These are phyloP conservation scores for Coniosporium tulheliwenetii DNA, from an alignment of 2,329 filamentous ascomycete species.

Conservation along the genomic window DNA sequence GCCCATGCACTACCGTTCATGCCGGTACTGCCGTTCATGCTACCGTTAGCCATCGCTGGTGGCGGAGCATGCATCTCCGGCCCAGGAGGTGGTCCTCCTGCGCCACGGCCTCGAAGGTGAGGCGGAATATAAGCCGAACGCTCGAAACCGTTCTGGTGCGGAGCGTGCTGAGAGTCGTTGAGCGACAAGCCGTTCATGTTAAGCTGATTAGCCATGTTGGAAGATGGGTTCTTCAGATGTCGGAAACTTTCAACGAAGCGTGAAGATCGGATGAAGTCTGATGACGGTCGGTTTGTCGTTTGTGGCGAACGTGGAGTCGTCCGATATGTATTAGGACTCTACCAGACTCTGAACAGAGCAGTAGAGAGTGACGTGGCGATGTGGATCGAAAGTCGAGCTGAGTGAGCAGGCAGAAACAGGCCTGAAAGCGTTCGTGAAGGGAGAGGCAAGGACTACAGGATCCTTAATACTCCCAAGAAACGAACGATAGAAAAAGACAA, in stretches of 20 bases:
- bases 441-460: constrained; percentile 16
- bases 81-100: too few species aligned
- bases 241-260: neutral
- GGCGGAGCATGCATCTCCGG: constrained; percentile 16
- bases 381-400: constrained; percentile 12
- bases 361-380: constrained; percentile 8
- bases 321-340: too few species aligned
- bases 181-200: constrained; percentile 66
- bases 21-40: constrained; percentile 39
- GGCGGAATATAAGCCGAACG: constrained; percentile 73
- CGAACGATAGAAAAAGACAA: constrained; percentile 20
- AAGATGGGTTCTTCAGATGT: constrained; percentile 6
- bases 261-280: too few species aligned
- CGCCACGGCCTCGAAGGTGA: constrained; percentile 52
- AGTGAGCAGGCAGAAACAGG: constrained; percentile 20
- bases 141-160: constrained; percentile 27
- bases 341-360: constrained; percentile 2
- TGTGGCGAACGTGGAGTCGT: too few species aligned
- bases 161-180: constrained; percentile 47
- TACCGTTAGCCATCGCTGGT: constrained; percentile 25
- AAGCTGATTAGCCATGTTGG: constrained; percentile 62
- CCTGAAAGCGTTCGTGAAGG: constrained; percentile 18
- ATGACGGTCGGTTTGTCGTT: too few species aligned
- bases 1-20: constrained; percentile 52
- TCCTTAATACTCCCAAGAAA: constrained; percentile 21